Conservation (phyloP, 805 yeast species). For the Myxozyma melibiosi region DNA sequence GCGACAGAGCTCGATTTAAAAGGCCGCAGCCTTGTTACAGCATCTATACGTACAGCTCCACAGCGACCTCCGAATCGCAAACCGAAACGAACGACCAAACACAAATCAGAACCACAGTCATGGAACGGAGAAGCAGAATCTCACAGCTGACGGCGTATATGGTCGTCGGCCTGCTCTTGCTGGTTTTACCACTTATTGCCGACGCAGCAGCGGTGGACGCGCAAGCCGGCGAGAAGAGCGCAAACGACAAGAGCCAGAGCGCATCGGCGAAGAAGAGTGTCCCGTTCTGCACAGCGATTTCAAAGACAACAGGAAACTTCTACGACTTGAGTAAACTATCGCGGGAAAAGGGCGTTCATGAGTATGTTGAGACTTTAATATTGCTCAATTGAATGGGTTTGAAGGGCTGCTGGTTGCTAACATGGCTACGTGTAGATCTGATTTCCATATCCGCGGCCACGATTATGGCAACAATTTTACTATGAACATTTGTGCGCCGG, state of each 20-base stretch:
- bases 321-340: conserved; percentile 49
- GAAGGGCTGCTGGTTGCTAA: no score
- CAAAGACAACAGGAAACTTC: conserved; percentile 43
- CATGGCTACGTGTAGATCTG: conserved; percentile 41
- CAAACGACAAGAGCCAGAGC: no score
- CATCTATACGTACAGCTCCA: no score
- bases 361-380: conserved; percentile 7
- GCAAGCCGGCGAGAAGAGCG: not conserved
- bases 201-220: conserved; percentile 9
- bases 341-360: conserved; percentile 39
- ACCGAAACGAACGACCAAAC: no score
- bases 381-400: no score
- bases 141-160: not conserved
- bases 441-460: conserved; percentile 72
- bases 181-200: not conserved
- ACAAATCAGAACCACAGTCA: no score
- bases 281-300: conserved; percentile 38
- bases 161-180: not conserved
- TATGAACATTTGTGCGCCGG: conserved; percentile 64
- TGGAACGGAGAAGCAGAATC: not conserved
- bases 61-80: no score
- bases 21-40: no score
- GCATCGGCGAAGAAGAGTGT: conserved; percentile 6
- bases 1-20: not conserved
- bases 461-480: conserved; percentile 75